These are phyloP conservation scores for Taphrina populina DNA, from an alignment of 1,139 yeast species.

Conservation along the genomic window DNA sequence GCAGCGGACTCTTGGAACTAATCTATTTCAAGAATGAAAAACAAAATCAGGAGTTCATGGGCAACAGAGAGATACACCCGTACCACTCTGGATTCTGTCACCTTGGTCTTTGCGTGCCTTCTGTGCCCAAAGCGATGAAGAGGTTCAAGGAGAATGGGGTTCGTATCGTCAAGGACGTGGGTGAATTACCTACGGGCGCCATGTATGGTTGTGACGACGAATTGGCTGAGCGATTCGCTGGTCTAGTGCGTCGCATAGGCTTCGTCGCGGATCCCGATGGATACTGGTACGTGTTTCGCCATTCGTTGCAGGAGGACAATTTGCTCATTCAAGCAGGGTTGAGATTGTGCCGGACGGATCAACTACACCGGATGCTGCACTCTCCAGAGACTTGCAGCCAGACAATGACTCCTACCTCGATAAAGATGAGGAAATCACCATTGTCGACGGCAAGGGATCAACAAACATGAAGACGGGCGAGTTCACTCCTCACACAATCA, in stretches of 20 bases:
- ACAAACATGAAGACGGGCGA: slow-evolving; percentile 23
- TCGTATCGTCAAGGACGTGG: slow-evolving; percentile 23
- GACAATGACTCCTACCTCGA: slow-evolving; percentile 20
- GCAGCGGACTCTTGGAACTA: slow-evolving; percentile 18
- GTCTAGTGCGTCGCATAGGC: slow-evolving; percentile 20
- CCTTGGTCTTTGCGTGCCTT: slow-evolving; percentile 14
- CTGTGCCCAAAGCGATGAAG: slow-evolving; percentile 22
- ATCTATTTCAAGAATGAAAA: slow-evolving; percentile 22
- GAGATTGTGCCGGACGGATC: slow-evolving; percentile 28
- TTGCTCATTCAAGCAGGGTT: slow-evolving; percentile 4
- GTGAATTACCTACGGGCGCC: slow-evolving; percentile 19
- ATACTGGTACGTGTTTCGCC: slow-evolving; percentile 8
- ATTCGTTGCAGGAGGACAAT: background rate
- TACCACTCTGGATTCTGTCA: slow-evolving; percentile 26
- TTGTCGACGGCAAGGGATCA: slow-evolving; percentile 22
- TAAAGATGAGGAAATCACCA: slow-evolving; percentile 16
- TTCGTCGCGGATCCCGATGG: slow-evolving; percentile 28
- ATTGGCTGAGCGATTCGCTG: slow-evolving; percentile 19
- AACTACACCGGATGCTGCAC: slow-evolving; percentile 25
- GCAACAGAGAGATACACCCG: slow-evolving; percentile 18
- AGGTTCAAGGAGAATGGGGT: slow-evolving; percentile 17
- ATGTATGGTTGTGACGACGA: slow-evolving; percentile 29
- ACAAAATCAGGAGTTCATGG: slow-evolving; percentile 15
- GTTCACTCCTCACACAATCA: slow-evolving; percentile 14
- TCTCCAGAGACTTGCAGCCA: slow-evolving; percentile 16